Conservation (phyloP, 805 yeast genomes). For the Priceomyces melissophilus region DNA sequence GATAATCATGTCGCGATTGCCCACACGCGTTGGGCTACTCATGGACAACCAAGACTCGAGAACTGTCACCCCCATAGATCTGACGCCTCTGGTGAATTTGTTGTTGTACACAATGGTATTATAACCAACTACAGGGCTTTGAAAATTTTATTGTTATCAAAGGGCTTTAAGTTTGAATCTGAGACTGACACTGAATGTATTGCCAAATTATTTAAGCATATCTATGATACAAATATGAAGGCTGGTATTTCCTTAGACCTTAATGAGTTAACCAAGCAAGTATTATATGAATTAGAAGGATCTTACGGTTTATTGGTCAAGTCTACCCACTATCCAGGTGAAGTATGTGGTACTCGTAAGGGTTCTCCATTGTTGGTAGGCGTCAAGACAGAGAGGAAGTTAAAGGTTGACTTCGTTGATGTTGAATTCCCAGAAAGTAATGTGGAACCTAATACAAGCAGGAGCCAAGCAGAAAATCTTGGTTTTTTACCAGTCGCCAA, state of each 20-base stretch:
- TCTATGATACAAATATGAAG: slow-evolving; percentile 70
- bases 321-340: slow-evolving; percentile 90
- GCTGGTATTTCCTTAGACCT: slow-evolving; percentile 83
- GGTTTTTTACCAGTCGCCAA: slow-evolving; percentile 51
- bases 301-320: slow-evolving; percentile 94
- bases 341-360: slow-evolving; percentile 93
- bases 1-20: slow-evolving; percentile 94
- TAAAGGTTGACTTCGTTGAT: slow-evolving; percentile 97
- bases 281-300: slow-evolving; percentile 90
- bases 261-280: slow-evolving; percentile 88
- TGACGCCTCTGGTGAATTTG: slow-evolving; percentile 76
- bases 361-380: slow-evolving; percentile 98
- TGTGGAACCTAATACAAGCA: slow-evolving; percentile 15
- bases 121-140: slow-evolving; percentile 93
- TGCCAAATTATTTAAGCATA: slow-evolving; percentile 89
- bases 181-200: slow-evolving; percentile 98
- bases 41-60: slow-evolving; percentile 80
- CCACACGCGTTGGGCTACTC: slow-evolving; percentile 99
- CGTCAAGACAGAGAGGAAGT: slow-evolving; percentile 90
- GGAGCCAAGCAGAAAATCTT: slow-evolving; percentile 17
- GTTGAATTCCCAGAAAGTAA: slow-evolving; percentile 86
- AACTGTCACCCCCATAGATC: slow-evolving; percentile 98
- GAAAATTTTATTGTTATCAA: slow-evolving; percentile 71
- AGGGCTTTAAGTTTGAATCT: slow-evolving; percentile 80
- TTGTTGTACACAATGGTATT: slow-evolving; percentile 96